Evolutionary conservation across 352 stramenopile genomes (phyloP), one percentile per base, ranked within the genome.

Genomic region (Phytophthora megakarya): DNA sequence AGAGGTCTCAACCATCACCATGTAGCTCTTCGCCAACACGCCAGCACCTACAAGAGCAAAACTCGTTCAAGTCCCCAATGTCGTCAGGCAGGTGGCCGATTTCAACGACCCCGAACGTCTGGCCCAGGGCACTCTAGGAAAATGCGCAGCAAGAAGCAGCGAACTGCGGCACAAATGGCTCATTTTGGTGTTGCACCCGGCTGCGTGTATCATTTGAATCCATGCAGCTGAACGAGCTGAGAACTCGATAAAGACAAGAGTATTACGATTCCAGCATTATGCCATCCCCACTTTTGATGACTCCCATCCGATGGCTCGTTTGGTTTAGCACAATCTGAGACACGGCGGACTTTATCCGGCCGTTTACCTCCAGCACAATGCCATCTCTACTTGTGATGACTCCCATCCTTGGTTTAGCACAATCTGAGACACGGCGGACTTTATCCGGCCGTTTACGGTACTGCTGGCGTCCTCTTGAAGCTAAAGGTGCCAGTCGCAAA

Each of bases 71-170:
- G 69, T 98, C 18, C 66, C 77, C 0, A 63, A 76, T 0, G 66
- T 96, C 5, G 61, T 74, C 56, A 98, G 92, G 90, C 70, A 95
- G 39, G 87, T 96, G 51, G 75, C 75, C 4, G 53, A 71, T 37
- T 90, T 90, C 28, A 67, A 76, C 18, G 77, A 84, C 48, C 48
- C 86, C 6, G 79, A 87, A 44, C 82, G 94, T 11, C 81, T 75
- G 47, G 70, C 78, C 51, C 98, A n/a, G n/a, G 94, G 94, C 94
- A 98, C 57, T 86, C 93, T 43, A 75, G 70, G 33, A 98, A 98
- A 72, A 98, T 98, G 95, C 71, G 84, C 33, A 97, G 89, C 74
- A 98, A 98, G 67, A 57, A 88, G 18, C 65, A 86, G 38, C 79
- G 95, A 38, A 80, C 95, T 3, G 78, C 78, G 11, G 64, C 43